Conservation (phyloP, 176 grass and related monocot species). For the Musa itinerans region DNA sequence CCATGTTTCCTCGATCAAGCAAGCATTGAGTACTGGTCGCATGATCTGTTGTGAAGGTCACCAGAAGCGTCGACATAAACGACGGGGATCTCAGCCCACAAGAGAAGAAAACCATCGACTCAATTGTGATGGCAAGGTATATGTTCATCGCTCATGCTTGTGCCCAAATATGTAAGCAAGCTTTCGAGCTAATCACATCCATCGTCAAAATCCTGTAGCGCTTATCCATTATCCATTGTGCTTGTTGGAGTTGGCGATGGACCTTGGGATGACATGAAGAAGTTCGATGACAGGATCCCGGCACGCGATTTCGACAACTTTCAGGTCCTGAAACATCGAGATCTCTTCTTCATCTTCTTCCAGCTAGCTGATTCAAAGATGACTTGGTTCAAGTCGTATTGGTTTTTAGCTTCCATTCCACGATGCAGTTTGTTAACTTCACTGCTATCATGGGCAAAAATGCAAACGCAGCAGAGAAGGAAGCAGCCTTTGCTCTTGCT, state of each 20-base stretch:
- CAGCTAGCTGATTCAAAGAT: too few species aligned
- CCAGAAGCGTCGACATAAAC: constrained; percentile 56
- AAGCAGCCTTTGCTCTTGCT: constrained; percentile 72
- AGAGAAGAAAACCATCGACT: constrained; percentile 67
- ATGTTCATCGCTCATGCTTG: not conserved
- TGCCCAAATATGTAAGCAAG: too few species aligned
- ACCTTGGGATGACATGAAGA: constrained; percentile 87
- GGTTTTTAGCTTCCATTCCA: not conserved
- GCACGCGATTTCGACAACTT: constrained; percentile 88
- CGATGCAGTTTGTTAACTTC: constrained; percentile 79
- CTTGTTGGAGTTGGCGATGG: constrained; percentile 80
- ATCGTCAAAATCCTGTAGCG: constrained; percentile 15
- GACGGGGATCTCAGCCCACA: constrained; percentile 61
- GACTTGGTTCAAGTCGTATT: not conserved
- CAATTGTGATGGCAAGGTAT: constrained; percentile 94
- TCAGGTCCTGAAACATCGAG: constrained; percentile 30
- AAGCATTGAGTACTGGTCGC: not conserved
- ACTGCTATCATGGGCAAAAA: constrained; percentile 65
- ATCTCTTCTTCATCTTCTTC: not conserved
- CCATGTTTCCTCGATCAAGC: not conserved
- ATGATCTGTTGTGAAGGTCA: constrained; percentile 38
- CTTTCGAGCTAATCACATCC: not conserved
- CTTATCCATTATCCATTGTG: constrained; percentile 75
- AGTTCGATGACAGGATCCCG: constrained; percentile 78
- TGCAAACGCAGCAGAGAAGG: constrained; percentile 47